Percentiles rank a stretch among this genome's conserved stretches.
phyloP scores from a whole-genome alignment of 768 basidiomycete species.

The Boletellus sp. region DNA sequence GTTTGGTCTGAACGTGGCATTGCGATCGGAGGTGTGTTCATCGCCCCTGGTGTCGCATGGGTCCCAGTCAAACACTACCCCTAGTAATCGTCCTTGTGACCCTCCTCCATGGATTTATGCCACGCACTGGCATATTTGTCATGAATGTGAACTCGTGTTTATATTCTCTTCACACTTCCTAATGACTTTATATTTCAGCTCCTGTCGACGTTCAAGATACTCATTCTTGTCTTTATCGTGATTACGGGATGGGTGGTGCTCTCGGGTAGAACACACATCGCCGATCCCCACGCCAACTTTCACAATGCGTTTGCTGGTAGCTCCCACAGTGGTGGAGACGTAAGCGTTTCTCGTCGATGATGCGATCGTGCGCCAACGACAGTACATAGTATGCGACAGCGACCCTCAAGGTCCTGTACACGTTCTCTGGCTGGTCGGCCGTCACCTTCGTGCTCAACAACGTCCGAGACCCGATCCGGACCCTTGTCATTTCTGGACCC shows the following conservation, averaged over 20 bases:
- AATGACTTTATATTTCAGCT: slow-evolving; percentile 25
- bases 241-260: slow-evolving; percentile 61
- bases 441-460: slow-evolving; percentile 61
- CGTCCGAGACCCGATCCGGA: slow-evolving; percentile 55
- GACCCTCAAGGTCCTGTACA: slow-evolving; percentile 53
- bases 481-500: slow-evolving; percentile 59
- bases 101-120: slow-evolving; percentile 48
- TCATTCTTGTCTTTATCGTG: slow-evolving; percentile 52
- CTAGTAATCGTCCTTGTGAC: slow-evolving; percentile 50
- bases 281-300: slow-evolving; percentile 57
- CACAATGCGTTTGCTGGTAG: slow-evolving; percentile 54
- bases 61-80: neutral
- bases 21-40: slow-evolving; percentile 46
- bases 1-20: slow-evolving; percentile 57
- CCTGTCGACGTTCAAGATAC: slow-evolving; percentile 51
- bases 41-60: neutral
- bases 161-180: too few species aligned
- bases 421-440: slow-evolving; percentile 51
- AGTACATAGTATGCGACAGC: slow-evolving; percentile 53
- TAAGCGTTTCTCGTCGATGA: slow-evolving; percentile 7
- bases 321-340: slow-evolving; percentile 48
- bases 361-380: neutral
- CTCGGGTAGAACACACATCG: slow-evolving; percentile 51
- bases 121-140: slow-evolving; percentile 41
- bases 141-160: slow-evolving; percentile 43